A percentile compares a stretch with the other conserved stretches of the same genome.
These are phyloP conservation scores for Prunus campanulata DNA, from an alignment of 306 rosid species.

Conservation along the genomic window DNA sequence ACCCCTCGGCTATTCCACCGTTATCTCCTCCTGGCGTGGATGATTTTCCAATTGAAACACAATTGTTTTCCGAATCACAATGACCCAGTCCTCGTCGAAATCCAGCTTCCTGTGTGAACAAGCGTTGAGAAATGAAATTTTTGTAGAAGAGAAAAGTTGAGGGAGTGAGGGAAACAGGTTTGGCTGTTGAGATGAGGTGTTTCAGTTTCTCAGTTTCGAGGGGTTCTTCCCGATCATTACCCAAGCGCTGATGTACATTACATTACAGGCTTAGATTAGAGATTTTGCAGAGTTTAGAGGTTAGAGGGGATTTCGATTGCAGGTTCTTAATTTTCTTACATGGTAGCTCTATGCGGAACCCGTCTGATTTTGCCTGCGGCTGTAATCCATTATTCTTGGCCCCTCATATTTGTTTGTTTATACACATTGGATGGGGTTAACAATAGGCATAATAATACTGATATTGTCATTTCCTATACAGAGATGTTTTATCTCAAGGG, in stretches of 20 bases:
- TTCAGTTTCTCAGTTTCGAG: constrained; percentile 29
- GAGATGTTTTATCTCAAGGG: neutral
- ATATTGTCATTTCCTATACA: neutral
- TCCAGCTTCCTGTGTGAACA: constrained; percentile 31
- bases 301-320: constrained; percentile 42
- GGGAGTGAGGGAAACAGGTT: constrained; percentile 37
- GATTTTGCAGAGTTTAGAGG: constrained; percentile 42
- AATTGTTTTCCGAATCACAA: constrained; percentile 19
- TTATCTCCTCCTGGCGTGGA: constrained; percentile 64
- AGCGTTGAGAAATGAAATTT: constrained; percentile 19
- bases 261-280: constrained; percentile 56
- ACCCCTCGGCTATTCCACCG: constrained; percentile 71
- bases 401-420: constrained; percentile 24
- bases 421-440: constrained; percentile 35
- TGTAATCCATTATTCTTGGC: constrained; percentile 2
- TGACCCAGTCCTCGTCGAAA: constrained; percentile 19
- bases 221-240: constrained; percentile 72
- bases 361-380: neutral
- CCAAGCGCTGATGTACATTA: constrained; percentile 68
- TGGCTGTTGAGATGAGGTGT: constrained; percentile 31
- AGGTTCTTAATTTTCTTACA: constrained; percentile 33
- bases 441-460: neutral
- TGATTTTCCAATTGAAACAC: constrained; percentile 25
- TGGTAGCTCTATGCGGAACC: neutral
- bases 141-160: constrained; percentile 21